These are phyloP conservation scores for Hirschioporus abietinus DNA, from an alignment of 768 basidiomycete species.

Conservation along the genomic window DNA sequence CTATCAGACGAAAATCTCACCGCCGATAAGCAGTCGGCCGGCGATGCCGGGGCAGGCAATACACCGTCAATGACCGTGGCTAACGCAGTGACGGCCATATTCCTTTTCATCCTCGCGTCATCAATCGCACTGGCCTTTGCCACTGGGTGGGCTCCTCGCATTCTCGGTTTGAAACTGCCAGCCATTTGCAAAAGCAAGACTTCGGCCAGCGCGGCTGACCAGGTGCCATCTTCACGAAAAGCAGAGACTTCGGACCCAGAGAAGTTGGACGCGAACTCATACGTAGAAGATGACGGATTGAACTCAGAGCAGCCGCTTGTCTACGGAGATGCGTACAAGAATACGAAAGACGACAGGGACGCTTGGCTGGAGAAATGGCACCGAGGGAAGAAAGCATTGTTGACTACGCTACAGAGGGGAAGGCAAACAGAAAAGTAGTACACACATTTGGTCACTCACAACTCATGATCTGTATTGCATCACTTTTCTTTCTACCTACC, in stretches of 20 bases:
- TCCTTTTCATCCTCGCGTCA: background rate
- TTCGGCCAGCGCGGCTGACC: background rate
- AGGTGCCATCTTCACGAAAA: background rate
- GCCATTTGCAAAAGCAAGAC: background rate
- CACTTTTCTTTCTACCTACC: too few species aligned
- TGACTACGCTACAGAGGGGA: background rate
- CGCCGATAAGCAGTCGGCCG: background rate
- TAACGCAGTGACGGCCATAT: background rate
- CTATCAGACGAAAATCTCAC: background rate
- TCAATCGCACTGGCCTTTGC: background rate
- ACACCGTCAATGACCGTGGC: background rate
- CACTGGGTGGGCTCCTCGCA: background rate
- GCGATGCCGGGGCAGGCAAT: background rate
- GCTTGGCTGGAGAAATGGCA: background rate
- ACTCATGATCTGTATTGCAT: background rate
- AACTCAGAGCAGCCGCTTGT: background rate
- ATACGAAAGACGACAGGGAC: background rate
- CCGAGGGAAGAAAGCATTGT: background rate
- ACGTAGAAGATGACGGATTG: background rate
- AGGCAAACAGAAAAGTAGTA: background rate
- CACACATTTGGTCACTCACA: background rate
- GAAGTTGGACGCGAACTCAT: background rate
- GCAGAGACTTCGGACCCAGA: background rate
- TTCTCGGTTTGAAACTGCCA: background rate
- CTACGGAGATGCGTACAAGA: background rate